These are phyloP conservation scores for Hemileccinum impolitum DNA, from an alignment of 768 basidiomycete genomes.

Conservation along the genomic window DNA sequence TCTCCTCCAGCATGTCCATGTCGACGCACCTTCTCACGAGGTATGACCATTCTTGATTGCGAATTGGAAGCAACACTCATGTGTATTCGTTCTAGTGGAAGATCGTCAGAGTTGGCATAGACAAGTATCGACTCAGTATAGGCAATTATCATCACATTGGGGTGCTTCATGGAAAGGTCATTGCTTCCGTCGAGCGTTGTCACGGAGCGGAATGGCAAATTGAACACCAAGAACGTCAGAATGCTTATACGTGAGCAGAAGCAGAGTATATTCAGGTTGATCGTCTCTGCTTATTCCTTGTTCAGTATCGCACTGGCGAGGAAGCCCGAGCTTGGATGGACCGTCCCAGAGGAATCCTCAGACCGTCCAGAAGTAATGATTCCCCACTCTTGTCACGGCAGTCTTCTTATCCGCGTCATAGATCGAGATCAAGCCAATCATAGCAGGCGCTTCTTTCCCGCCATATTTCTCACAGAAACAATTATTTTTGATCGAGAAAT, in stretches of 20 bases:
- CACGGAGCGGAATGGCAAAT: not conserved
- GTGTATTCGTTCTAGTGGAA: not conserved
- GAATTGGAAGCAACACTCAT: not conserved
- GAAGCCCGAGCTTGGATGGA: not conserved
- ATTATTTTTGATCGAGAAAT: no score
- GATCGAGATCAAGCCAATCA: not conserved
- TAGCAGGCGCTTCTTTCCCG: no score
- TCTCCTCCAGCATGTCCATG: not conserved
- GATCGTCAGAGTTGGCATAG: not conserved
- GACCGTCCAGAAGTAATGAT: not conserved
- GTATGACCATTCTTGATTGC: not conserved
- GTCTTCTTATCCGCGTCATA: not conserved
- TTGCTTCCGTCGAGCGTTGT: not conserved
- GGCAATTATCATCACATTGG: not conserved
- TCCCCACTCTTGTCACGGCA: not conserved
- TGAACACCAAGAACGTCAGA: accelerated
- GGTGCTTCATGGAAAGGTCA: not conserved
- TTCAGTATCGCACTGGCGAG: not conserved
- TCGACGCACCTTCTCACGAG: accelerated
- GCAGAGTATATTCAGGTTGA: not conserved
- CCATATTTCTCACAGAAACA: no score
- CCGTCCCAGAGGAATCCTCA: not conserved
- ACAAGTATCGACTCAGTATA: not conserved
- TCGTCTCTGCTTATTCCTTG: not conserved
- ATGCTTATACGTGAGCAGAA: not conserved